These are phyloP conservation scores for Bretschneidera sinensis DNA, from an alignment of 345 rosid genomes.

Conservation along the genomic window DNA sequence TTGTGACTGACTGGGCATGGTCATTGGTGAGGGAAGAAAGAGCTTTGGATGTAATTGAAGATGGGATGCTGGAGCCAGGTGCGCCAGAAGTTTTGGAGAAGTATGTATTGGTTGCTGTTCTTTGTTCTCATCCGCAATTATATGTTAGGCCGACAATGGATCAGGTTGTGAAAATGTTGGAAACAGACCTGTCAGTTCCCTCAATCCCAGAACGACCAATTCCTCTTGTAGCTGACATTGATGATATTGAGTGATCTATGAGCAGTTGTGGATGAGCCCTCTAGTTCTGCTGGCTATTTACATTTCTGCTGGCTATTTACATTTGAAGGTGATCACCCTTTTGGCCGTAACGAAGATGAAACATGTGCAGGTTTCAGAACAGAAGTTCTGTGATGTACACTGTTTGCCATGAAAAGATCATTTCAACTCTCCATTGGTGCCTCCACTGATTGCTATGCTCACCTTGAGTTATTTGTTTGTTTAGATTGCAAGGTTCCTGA, in stretches of 20 bases:
- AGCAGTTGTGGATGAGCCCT: slow-evolving; percentile 62
- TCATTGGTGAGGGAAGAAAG: slow-evolving; percentile 63
- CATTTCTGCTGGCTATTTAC: slow-evolving; percentile 49
- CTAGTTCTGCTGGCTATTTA: slow-evolving; percentile 57
- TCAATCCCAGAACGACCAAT: slow-evolving; percentile 79
- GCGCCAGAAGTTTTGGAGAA: slow-evolving; percentile 61
- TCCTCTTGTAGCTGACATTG: slow-evolving; percentile 58
- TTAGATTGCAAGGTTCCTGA: slow-evolving; percentile 15
- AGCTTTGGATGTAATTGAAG: slow-evolving; percentile 69
- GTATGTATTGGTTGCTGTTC: slow-evolving; percentile 71
- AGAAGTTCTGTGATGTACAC: slow-evolving; percentile 14
- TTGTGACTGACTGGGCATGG: slow-evolving; percentile 91
- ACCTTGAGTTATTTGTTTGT: background rate
- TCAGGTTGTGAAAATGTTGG: slow-evolving; percentile 90
- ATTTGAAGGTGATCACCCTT: slow-evolving; percentile 29
- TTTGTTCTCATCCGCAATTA: slow-evolving; percentile 87
- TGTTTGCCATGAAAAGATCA: slow-evolving; percentile 7
- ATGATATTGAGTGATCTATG: slow-evolving; percentile 66
- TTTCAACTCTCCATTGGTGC: slow-evolving; percentile 6
- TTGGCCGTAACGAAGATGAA: slow-evolving; percentile 22
- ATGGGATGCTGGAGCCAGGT: slow-evolving; percentile 61
- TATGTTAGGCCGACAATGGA: slow-evolving; percentile 93
- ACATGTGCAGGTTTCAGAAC: slow-evolving; percentile 23
- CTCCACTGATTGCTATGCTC: slow-evolving; percentile 7
- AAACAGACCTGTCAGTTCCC: slow-evolving; percentile 65